phyloP scores from a whole-genome alignment of 2,329 filamentous ascomycete species.

The Fusarium tuaranense region DNA sequence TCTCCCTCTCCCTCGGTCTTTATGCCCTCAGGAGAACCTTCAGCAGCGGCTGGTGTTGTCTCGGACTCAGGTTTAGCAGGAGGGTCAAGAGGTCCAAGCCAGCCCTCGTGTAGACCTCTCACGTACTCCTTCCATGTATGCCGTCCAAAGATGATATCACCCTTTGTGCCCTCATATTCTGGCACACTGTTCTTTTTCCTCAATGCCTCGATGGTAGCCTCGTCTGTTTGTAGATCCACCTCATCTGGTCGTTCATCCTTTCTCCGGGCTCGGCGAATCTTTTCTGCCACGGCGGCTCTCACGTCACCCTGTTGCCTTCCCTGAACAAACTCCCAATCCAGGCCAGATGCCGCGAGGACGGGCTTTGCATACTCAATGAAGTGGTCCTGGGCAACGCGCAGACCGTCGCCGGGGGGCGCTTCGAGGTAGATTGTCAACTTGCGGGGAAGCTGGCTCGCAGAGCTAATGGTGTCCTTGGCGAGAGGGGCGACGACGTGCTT shows the following conservation, averaged over 20 bases:
- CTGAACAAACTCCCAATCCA: conserved; percentile 97
- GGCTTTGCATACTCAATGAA: conserved; percentile 98
- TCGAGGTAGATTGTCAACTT: conserved; percentile 88
- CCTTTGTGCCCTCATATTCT: conserved; percentile 79
- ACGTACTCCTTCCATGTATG: conserved; percentile 99
- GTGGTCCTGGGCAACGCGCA: conserved; percentile 89
- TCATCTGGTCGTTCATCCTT: conserved; percentile 66
- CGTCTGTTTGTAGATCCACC: conserved; percentile 59
- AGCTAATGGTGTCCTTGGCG: conserved; percentile 77
- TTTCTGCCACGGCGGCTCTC: conserved; percentile 86
- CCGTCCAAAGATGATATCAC: conserved; percentile 89
- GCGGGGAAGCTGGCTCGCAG: conserved; percentile 78
- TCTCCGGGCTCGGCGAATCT: conserved; percentile 78
- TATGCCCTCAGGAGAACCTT: conserved; percentile 39
- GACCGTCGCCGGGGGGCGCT: conserved; percentile 86
- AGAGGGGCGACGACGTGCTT: conserved; percentile 86
- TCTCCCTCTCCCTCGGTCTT: conserved; percentile 40
- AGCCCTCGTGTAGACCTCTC: conserved; percentile 92
- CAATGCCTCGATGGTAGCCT: conserved; percentile 70
- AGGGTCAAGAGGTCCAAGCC: conserved; percentile 85
- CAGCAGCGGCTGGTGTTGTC: conserved; percentile 40
- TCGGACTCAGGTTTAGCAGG: conserved; percentile 56
- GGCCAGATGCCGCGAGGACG: conserved; percentile 85
- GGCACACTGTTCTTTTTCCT: conserved; percentile 75
- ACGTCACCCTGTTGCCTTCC: conserved; percentile 94